Percentiles rank a stretch among this genome's conserved stretches.
Evolutionary conservation across 768 basidiomycete genomes (phyloP).

Genomic region (Chalciporus piperatus): DNA sequence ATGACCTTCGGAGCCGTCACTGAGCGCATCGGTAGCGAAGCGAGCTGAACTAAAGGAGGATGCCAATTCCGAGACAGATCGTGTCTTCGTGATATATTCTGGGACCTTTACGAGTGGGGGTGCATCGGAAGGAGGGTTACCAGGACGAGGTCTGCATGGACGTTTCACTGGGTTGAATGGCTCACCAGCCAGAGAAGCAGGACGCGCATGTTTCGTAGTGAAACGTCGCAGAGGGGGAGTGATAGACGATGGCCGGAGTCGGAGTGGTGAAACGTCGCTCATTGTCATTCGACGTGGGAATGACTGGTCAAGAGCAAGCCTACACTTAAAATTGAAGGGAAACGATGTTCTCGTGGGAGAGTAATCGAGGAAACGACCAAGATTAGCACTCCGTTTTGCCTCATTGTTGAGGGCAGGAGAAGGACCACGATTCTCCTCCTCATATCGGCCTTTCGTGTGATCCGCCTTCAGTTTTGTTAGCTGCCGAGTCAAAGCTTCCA

Average conservation of each 20-base stretch:
- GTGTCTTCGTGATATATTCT: constrained; percentile 17
- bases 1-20: constrained; percentile 22
- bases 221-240: constrained; percentile 28
- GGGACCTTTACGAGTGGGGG: constrained; percentile 14
- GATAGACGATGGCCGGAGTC: constrained; percentile 29
- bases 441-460: constrained; percentile 14
- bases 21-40: constrained; percentile 16
- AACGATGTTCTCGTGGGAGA: constrained; percentile 35
- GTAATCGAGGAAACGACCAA: constrained; percentile 36
- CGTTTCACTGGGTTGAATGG: constrained; percentile 30
- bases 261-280: constrained; percentile 34
- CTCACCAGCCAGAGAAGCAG: constrained; percentile 26
- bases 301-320: constrained; percentile 25
- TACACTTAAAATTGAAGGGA: constrained; percentile 31
- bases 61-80: constrained; percentile 16
- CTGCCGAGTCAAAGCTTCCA: constrained; percentile 35
- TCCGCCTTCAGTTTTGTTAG: constrained; percentile 32
- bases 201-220: constrained; percentile 24
- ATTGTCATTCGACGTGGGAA: constrained; percentile 35
- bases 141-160: constrained; percentile 21
- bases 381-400: constrained; percentile 35
- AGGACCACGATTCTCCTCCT: constrained; percentile 16
- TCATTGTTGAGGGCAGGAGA: constrained; percentile 20
- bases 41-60: constrained; percentile 23
- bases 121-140: constrained; percentile 16